Conservation (phyloP, 257 asterid genomes). For the Thymus quinquecostatus region DNA sequence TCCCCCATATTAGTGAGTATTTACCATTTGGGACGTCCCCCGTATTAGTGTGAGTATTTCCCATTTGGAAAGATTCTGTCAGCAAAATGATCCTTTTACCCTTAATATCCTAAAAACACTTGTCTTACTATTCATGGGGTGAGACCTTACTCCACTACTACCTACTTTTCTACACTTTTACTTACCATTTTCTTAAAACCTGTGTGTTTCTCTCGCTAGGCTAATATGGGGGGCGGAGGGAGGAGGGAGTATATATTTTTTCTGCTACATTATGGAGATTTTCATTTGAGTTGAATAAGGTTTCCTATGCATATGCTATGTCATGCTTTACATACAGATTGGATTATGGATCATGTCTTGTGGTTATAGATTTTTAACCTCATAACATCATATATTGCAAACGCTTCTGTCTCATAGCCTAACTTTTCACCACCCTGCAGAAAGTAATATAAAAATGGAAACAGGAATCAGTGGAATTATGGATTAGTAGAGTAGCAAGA, state of each 20-base stretch:
- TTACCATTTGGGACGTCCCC: no score
- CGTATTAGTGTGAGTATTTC: no score
- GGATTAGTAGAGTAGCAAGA: slow-evolving; percentile 1
- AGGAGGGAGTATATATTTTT: not conserved
- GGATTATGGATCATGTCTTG: slow-evolving; percentile 20
- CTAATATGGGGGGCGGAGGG: no score
- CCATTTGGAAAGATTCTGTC: no score
- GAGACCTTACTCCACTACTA: no score
- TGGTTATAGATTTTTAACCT: slow-evolving; percentile 48
- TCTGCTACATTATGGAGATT: not conserved
- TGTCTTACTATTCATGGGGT: no score
- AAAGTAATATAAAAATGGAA: slow-evolving; percentile 21
- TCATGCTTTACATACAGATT: slow-evolving; percentile 16
- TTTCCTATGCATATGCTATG: slow-evolving; percentile 25
- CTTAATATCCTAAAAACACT: no score
- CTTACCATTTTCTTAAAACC: no score
- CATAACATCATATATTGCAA: slow-evolving; percentile 92
- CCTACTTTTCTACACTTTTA: no score
- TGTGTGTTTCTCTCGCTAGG: no score
- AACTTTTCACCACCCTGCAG: slow-evolving; percentile 84
- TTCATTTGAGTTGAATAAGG: slow-evolving; percentile 2
- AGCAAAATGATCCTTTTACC: no score
- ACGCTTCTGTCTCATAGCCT: slow-evolving; percentile 96
- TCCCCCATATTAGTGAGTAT: no score
- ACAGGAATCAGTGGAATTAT: slow-evolving; percentile 11